phyloP scores from a whole-genome alignment of 352 stramenopile species.

The Phytophthora colocasiae region DNA sequence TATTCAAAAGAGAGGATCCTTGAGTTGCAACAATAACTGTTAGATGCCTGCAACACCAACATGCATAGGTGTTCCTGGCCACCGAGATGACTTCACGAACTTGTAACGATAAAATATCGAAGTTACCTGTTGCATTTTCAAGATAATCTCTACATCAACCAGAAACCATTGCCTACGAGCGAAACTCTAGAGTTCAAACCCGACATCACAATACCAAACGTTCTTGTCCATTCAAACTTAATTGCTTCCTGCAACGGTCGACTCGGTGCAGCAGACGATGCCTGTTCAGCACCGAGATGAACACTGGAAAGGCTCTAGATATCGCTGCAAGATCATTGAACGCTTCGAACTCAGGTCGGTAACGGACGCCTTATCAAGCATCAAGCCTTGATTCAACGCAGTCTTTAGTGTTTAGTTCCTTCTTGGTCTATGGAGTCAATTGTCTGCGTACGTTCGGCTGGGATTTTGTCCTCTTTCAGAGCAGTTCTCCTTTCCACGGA shows the following conservation, averaged over 20 bases:
- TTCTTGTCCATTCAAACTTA: not conserved
- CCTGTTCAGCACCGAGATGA: not conserved
- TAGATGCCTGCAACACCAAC: too few species aligned
- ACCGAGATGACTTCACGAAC: conserved; percentile 5
- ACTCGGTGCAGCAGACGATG: conserved; percentile 12
- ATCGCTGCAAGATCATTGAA: conserved; percentile 1
- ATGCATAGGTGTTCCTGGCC: not conserved
- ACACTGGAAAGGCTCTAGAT: not conserved
- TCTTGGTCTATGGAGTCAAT: too few species aligned
- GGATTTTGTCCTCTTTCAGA: too few species aligned
- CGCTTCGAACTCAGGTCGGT: not conserved
- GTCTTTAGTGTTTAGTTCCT: too few species aligned
- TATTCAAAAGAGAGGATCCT: too few species aligned
- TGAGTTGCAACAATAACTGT: not conserved
- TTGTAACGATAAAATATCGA: conserved; percentile 2
- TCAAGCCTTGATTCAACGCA: too few species aligned
- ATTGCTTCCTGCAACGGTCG: not conserved
- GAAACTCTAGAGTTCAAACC: not conserved
- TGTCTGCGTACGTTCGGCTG: too few species aligned
- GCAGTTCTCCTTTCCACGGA: not conserved
- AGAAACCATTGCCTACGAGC: not conserved
- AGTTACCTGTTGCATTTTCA: not conserved
- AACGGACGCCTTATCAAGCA: not conserved
- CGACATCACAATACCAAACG: not conserved
- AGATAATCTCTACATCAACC: not conserved